Base-by-base conservation (phyloP, 164 flowering plant species). In the Chimonanthus salicifolius region DNA sequence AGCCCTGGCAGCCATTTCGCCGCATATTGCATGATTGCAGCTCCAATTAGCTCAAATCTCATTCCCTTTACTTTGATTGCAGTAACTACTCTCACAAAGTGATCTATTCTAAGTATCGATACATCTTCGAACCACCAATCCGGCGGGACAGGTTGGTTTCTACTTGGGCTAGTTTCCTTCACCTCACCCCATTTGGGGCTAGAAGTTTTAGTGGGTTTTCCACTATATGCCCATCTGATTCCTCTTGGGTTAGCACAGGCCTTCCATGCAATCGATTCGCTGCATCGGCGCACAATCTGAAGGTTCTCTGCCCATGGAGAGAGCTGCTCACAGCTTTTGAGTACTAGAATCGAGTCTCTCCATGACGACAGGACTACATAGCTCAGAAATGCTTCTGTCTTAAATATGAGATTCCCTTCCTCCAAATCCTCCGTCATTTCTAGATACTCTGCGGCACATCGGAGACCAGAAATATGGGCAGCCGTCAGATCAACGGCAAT, bases 51-150 rank as follows among this genome's bases (percentile, higher is more conserved):
- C 65, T 94, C 97, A 73, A 80, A 89, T n/a, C 91, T 80, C 97
- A 94, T 92, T 1, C 97, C 97, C 75, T 92, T 94, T 5, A 91
- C 97, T 79, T 88, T 91, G 46, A 90, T 94, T 5, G 97, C 97
- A 13, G 94, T 92, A 7, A 94, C 79, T 3, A 94, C 99, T 11
- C 97, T 51, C 85, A 92, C 97, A 75, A 94, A 91, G 69, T 92
- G 97, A 79, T 91, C 97, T 47, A 91, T 94, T 76, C 94, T 78
- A 1, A 94, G 89, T 43, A 90, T 85, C 2, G 95, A 87, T 9
- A 84, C 90, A 72, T 92, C 97, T 76, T 90, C 93, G 73, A 94
- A 94, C 97, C 97, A 91, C 97, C 99, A 94, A 79, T 92, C 94
- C 10, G 93, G 88, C 45, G 92, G 92, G 8, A 90, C 95, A 5